phyloP scores from a whole-genome alignment of 2,329 filamentous ascomycete genomes.

The Beauveria varroae region DNA sequence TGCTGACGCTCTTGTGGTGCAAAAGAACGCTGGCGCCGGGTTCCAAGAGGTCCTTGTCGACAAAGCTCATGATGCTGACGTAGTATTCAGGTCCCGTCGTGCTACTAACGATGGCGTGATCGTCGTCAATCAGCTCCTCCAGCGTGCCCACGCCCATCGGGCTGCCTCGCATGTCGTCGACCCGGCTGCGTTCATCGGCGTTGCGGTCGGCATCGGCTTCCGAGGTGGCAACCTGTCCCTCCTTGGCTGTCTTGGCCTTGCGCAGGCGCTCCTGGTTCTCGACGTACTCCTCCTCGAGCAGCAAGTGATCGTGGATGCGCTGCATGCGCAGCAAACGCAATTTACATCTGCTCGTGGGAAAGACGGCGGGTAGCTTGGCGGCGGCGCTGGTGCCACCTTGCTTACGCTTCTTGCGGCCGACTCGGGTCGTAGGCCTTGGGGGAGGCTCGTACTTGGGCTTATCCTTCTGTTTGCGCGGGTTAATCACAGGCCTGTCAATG shows the following conservation, averaged over 20 bases:
- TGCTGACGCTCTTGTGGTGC: constrained; percentile 96
- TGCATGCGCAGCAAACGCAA: constrained; percentile 96
- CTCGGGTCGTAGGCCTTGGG: constrained; percentile 89
- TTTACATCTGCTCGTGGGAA: constrained; percentile 95
- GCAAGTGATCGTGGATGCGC: constrained; percentile 91
- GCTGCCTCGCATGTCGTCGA: constrained; percentile 97
- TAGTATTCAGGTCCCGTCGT: constrained; percentile 98
- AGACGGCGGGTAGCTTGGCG: constrained; percentile 89
- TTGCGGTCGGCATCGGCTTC: constrained; percentile 74
- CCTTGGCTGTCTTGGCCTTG: constrained; percentile 79
- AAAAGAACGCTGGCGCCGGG: constrained; percentile 91
- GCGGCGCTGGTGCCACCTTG: constrained; percentile 85
- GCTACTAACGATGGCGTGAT: constrained; percentile 96
- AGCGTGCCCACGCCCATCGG: constrained; percentile 97
- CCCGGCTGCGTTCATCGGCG: constrained; percentile 87
- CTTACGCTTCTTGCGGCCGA: constrained; percentile 99
- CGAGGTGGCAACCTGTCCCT: constrained; percentile 57
- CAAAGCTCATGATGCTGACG: constrained; percentile 99
- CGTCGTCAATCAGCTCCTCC: constrained; percentile 98
- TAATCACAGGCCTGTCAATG: constrained; percentile 10
- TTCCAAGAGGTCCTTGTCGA: constrained; percentile 96
- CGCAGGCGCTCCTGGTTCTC: constrained; percentile 96
- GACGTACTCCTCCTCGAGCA: constrained; percentile 97
- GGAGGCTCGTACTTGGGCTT: constrained; percentile 99
- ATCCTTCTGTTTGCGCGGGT: constrained; percentile 64